phyloP scores from a whole-genome alignment of 2,329 filamentous ascomycete species.

The Colletotrichum lupini region DNA sequence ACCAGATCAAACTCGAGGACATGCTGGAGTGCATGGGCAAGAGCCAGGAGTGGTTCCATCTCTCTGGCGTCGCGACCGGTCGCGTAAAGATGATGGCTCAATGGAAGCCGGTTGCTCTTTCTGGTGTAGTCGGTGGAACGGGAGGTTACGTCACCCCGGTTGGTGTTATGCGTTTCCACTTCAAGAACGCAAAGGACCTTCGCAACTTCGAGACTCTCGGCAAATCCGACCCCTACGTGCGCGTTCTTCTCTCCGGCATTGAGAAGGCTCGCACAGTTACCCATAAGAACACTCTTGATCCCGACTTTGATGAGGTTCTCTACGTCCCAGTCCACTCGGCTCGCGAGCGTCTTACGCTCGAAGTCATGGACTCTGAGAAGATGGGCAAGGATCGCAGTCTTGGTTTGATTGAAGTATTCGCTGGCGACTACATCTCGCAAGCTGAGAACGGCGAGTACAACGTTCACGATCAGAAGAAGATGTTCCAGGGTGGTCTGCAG shows the following conservation, averaged over 20 bases:
- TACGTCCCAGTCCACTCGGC: conserved; percentile 90
- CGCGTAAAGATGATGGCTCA: conserved; percentile 91
- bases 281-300: conserved; percentile 94
- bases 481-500: conserved; percentile 74
- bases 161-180: conserved; percentile 94
- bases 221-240: conserved; percentile 95
- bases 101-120: conserved; percentile 94
- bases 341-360: conserved; percentile 85
- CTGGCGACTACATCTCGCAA: conserved; percentile 82
- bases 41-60: conserved; percentile 95
- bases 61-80: conserved; percentile 83
- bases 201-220: conserved; percentile 95
- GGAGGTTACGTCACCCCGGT: conserved; percentile 94
- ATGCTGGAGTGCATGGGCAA: conserved; percentile 91
- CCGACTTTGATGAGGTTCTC: conserved; percentile 94
- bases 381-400: conserved; percentile 91
- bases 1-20: conserved; percentile 95
- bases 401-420: conserved; percentile 81
- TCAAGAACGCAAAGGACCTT: conserved; percentile 83
- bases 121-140: conserved; percentile 79
- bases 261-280: conserved; percentile 94
- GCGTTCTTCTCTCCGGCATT: conserved; percentile 88
- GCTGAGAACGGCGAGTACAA: conserved; percentile 84
- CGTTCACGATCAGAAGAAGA: conserved; percentile 79
- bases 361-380: conserved; percentile 97